Evolutionary conservation across 129 eudicot species (phyloP), one percentile per base, ranked within the genome.

Genomic region (Glebionis coronaria): DNA sequence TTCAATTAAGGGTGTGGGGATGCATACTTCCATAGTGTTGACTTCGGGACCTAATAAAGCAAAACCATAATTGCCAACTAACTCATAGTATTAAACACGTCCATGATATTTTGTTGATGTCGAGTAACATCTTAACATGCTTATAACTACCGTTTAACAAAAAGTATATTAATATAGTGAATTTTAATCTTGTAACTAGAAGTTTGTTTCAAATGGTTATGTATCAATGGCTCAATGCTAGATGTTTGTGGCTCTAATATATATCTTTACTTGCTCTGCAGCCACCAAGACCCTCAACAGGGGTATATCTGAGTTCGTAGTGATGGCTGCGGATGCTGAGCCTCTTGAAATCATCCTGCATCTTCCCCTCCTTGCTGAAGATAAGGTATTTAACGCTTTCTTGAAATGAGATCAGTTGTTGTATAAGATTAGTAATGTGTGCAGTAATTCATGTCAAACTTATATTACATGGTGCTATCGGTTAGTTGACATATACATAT

Each of bases 281-380:
- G 95, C 95, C 44, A 87, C 95, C 5, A 87, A 87, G 82, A 87
- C 95, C 25, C 82, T 87, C 44, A 87, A 87, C 75, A 81, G 95
- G 78, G 95, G 95, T 61, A 84, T 87, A 45, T 87, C 95, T 47
- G 95, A 87, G 78, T 87, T 87, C 66, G 82, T 87, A 35, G 95
- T 87, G 59, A 81, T 87, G 95, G 90, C 95, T 4, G 95, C 94
- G 15, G 94, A 87, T 65, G 82, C 94, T 4, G 94, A 87, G 79
- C 94, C 94, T 11, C 89, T 87, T 64, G 95, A 87, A 63, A 87
- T 87, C 54, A 83, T 87, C 49, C 95, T 87, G 52, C 95, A 87
- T 71, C 90, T 87, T 73, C 95, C 95, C 40, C 88, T 87, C 50
- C 90, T 87, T 40, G 95, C 95, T 35, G 95, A 87, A 74, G 95